Conservation (phyloP, 179 eudicot species). For the Sideroxylon spinosum region DNA sequence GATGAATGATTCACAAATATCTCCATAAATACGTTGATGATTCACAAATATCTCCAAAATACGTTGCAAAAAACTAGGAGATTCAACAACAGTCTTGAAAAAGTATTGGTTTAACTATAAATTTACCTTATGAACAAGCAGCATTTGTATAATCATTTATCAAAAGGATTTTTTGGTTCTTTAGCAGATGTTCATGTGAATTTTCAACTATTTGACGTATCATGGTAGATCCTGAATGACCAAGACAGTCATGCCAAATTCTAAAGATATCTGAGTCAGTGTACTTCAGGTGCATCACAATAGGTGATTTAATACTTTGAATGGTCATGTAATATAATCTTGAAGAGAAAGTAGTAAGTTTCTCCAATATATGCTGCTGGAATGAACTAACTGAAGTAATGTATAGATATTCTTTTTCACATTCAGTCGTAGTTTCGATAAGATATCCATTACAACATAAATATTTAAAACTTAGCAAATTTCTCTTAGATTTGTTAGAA, state of each 20-base stretch:
- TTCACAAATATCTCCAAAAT: background rate
- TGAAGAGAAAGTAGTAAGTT: too few relatives aligned
- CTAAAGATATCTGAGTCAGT: background rate
- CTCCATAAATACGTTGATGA: background rate
- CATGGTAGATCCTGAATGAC: background rate
- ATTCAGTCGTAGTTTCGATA: slow-evolving; percentile 11
- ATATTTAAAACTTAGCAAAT: slow-evolving; percentile 13
- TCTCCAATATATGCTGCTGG: background rate
- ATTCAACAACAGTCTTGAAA: background rate
- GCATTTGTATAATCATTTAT: background rate
- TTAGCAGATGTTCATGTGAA: background rate
- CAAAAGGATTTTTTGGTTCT: background rate
- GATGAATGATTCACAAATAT: background rate
- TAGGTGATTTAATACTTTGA: background rate
- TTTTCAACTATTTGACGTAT: background rate
- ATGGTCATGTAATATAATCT: background rate
- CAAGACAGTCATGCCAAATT: background rate
- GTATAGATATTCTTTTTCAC: background rate
- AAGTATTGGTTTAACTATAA: background rate
- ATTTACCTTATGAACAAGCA: background rate
- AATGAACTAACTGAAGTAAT: background rate
- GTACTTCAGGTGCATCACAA: background rate
- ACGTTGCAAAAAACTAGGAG: background rate
- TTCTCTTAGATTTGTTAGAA: slow-evolving; percentile 11
- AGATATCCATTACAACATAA: slow-evolving; percentile 13